These are phyloP conservation scores for Lasiodiplodia sp. DNA, from an alignment of 2,329 filamentous ascomycete species.

Conservation along the genomic window DNA sequence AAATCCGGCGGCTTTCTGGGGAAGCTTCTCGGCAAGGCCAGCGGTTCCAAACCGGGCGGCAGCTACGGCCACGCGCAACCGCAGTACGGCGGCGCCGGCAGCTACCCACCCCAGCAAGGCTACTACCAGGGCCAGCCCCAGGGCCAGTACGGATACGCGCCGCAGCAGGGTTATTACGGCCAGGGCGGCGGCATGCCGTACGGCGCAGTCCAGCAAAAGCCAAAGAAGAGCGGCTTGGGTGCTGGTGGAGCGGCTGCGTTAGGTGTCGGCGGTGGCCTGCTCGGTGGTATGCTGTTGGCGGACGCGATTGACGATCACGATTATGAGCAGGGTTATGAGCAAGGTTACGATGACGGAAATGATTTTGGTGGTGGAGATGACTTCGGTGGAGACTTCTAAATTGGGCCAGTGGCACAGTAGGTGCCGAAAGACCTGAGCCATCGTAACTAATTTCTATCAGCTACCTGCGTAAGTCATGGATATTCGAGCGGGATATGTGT, in stretches of 20 bases:
- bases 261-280: slow-evolving; percentile 79
- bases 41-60: background rate
- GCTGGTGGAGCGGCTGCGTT: slow-evolving; percentile 76
- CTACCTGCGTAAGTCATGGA: too few relatives aligned
- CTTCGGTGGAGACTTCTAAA: slow-evolving; percentile 38
- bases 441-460: too few relatives aligned
- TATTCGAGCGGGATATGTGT: too few relatives aligned
- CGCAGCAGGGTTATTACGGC: slow-evolving; percentile 38
- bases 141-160: slow-evolving; percentile 40
- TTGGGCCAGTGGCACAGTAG: background rate
- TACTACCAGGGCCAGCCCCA: slow-evolving; percentile 40
- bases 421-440: too few relatives aligned
- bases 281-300: slow-evolving; percentile 77
- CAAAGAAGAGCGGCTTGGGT: slow-evolving; percentile 66
- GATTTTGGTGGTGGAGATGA: slow-evolving; percentile 38
- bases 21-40: slow-evolving; percentile 59
- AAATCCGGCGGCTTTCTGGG: slow-evolving; percentile 55
- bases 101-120: slow-evolving; percentile 39
- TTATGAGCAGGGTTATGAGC: slow-evolving; percentile 27
- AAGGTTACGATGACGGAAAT: slow-evolving; percentile 37
- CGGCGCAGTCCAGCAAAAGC: slow-evolving; percentile 35
- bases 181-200: slow-evolving; percentile 40
- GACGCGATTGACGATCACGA: slow-evolving; percentile 66
- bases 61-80: slow-evolving; percentile 33
- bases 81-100: slow-evolving; percentile 17